phyloP scores from a whole-genome alignment of 2,329 filamentous ascomycete genomes.

The Coniosporium tulheliwenetii region DNA sequence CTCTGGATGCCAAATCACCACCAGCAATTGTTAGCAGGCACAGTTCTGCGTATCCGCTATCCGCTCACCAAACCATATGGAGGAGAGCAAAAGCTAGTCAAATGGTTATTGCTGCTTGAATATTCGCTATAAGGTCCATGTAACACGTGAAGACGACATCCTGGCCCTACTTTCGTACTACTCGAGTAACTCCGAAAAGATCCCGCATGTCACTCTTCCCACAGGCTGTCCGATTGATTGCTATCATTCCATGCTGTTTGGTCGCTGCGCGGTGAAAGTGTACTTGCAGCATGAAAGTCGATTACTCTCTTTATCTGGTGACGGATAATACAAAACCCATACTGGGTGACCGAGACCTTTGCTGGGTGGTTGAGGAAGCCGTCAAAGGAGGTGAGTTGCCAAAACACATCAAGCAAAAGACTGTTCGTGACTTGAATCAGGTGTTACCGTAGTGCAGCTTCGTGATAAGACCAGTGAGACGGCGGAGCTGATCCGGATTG shows the following conservation, averaged over 20 bases:
- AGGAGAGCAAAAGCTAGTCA: too few relatives aligned
- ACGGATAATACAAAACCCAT: conserved; percentile 85
- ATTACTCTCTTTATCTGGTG: conserved; percentile 80
- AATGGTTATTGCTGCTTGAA: too few relatives aligned
- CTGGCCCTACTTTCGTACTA: background rate
- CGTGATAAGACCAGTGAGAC: conserved; percentile 77
- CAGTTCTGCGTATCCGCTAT: too few relatives aligned
- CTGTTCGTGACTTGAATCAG: conserved; percentile 15
- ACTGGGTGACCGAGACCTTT: conserved; percentile 55
- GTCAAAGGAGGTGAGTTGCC: conserved; percentile 48
- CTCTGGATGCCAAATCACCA: too few relatives aligned
- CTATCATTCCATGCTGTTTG: too few relatives aligned
- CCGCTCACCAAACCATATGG: too few relatives aligned
- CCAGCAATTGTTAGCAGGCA: too few relatives aligned
- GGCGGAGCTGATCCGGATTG: conserved; percentile 52
- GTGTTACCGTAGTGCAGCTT: conserved; percentile 74
- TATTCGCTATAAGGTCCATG: too few relatives aligned
- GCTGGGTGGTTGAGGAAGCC: conserved; percentile 58
- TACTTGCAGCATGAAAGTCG: conserved; percentile 26
- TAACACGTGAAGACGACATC: background rate
- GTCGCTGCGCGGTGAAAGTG: conserved; percentile 11
- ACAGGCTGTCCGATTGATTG: too few relatives aligned
- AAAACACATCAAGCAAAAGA: background rate
- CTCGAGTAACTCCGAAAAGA: background rate
- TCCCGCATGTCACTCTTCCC: background rate